These are phyloP conservation scores for Kazachstania psychrophila DNA, from an alignment of 805 yeast genomes.

Conservation along the genomic window DNA sequence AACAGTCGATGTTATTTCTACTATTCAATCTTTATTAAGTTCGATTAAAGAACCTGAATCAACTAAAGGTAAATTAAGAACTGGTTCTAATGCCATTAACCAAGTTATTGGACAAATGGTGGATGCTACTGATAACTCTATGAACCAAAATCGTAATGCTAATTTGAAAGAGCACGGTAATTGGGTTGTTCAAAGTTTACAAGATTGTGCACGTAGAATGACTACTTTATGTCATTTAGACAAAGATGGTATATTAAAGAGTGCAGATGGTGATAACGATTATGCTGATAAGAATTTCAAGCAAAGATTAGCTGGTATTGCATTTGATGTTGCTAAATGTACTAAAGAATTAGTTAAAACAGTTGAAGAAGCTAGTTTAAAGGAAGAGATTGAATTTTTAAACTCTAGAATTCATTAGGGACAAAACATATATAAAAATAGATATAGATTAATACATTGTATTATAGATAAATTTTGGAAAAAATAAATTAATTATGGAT, in stretches of 20 bases:
- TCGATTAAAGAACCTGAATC: slow-evolving; percentile 71
- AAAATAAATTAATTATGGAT: no score
- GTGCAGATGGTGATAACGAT: slow-evolving; percentile 40
- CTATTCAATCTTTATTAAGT: slow-evolving; percentile 72
- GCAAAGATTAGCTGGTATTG: slow-evolving; percentile 90
- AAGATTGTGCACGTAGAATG: slow-evolving; percentile 82
- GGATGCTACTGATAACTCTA: slow-evolving; percentile 75
- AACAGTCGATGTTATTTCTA: slow-evolving; percentile 82
- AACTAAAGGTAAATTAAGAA: slow-evolving; percentile 63
- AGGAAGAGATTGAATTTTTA: slow-evolving; percentile 73
- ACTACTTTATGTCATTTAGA: slow-evolving; percentile 47
- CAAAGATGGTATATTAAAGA: slow-evolving; percentile 26
- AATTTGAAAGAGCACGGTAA: slow-evolving; percentile 82
- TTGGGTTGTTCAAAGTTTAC: slow-evolving; percentile 81
- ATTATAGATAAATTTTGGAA: no score
- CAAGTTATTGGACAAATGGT: slow-evolving; percentile 78
- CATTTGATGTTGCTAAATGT: slow-evolving; percentile 92
- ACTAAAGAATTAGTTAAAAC: slow-evolving; percentile 93
- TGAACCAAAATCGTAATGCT: slow-evolving; percentile 80
- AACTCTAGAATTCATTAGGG: slow-evolving; percentile 45
- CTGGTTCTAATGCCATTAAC: slow-evolving; percentile 67
- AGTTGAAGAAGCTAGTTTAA: slow-evolving; percentile 86
- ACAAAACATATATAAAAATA: not conserved
- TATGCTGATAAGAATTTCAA: slow-evolving; percentile 83
- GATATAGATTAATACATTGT: not conserved